Conservation (phyloP, 208 protist species). For the Trypanosoma rangeli region DNA sequence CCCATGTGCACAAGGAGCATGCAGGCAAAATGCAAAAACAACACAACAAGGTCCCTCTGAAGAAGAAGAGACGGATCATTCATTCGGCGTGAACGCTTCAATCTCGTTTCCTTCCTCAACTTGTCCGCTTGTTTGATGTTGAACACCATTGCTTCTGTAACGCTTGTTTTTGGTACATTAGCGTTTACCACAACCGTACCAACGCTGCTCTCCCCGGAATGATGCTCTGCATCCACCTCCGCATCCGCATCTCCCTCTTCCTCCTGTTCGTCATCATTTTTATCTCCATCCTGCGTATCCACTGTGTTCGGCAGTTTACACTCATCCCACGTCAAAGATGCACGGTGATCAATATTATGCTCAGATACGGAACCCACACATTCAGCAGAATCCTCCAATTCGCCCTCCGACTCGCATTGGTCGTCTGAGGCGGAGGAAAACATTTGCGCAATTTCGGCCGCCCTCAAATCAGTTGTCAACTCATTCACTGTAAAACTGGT, state of each 20-base stretch:
- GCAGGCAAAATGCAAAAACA: conserved; percentile 27
- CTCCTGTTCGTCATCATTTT: background rate
- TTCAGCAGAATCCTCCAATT: background rate
- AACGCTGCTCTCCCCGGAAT: conserved; percentile 9
- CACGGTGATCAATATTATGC: background rate
- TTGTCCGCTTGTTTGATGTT: conserved; percentile 8
- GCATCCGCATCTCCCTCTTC: background rate
- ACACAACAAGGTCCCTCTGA: conserved; percentile 21
- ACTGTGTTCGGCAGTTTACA: background rate
- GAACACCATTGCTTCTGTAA: conserved; percentile 1
- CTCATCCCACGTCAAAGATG: background rate
- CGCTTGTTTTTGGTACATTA: conserved; percentile 2
- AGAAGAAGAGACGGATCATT: conserved; percentile 3
- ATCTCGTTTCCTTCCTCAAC: conserved; percentile 1
- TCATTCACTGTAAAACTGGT: background rate
- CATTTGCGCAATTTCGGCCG: background rate
- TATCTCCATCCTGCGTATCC: too few relatives aligned
- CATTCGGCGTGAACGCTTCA: background rate
- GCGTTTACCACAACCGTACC: conserved; percentile 17
- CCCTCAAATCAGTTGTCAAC: background rate
- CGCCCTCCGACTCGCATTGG: background rate
- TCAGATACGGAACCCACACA: background rate
- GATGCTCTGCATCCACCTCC: background rate
- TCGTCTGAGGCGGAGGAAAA: background rate
- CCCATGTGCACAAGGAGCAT: conserved; percentile 29